Evolutionary conservation across 2,329 filamentous ascomycete species (phyloP).

Genomic region (Epicoccum nigrum): DNA sequence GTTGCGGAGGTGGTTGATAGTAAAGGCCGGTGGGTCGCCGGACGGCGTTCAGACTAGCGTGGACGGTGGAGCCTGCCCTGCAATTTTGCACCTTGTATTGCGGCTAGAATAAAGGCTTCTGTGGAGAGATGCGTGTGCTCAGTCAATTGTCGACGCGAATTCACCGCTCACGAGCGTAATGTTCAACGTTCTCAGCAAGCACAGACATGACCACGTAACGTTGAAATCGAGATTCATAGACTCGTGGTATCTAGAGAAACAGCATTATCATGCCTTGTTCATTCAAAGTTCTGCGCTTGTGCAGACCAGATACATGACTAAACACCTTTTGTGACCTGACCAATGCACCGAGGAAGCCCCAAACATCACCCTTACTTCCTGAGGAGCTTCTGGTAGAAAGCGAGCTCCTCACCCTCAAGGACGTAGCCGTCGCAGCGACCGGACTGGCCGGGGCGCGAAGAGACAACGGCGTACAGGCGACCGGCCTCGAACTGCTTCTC

Average conservation of each 20-base stretch:
- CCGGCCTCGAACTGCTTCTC: constrained; percentile 99
- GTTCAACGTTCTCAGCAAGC: neutral
- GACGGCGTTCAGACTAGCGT: constrained; percentile 9
- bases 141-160: no score
- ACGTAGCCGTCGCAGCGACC: constrained; percentile 97
- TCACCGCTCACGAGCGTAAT: no score
- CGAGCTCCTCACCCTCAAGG: constrained; percentile 98
- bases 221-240: constrained; percentile 46
- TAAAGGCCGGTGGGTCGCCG: constrained; percentile 8
- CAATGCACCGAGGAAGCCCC: constrained; percentile 49
- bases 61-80: constrained; percentile 5
- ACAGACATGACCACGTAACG: constrained; percentile 29
- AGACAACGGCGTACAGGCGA: constrained; percentile 92
- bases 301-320: constrained; percentile 51
- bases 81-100: constrained; percentile 1
- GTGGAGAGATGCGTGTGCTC: no score
- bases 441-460: constrained; percentile 94
- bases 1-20: neutral
- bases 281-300: constrained; percentile 47
- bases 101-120: neutral
- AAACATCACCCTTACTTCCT: constrained; percentile 76
- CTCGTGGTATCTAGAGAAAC: constrained; percentile 50
- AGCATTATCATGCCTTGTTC: constrained; percentile 46
- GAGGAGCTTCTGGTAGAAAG: constrained; percentile 99
- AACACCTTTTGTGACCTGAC: constrained; percentile 51